Conservation (phyloP, 768 basidiomycete species). For the Boletus huronensis region DNA sequence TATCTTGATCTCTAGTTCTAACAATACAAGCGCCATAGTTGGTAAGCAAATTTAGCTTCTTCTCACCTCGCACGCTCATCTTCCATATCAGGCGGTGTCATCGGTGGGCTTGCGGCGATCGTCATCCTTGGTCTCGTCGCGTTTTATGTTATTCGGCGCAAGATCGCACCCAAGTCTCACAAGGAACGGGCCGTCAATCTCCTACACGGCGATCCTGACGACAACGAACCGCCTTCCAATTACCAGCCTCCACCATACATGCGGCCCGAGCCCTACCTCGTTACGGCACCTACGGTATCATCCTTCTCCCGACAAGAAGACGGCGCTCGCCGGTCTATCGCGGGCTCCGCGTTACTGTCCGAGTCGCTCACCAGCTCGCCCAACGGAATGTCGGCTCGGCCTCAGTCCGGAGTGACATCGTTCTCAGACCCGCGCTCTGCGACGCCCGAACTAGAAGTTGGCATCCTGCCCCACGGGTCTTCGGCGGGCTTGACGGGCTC, state of each 20-base stretch:
- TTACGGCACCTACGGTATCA: constrained; percentile 56
- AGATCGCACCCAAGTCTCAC: constrained; percentile 34
- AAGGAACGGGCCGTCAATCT: constrained; percentile 68
- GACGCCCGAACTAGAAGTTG: constrained; percentile 41
- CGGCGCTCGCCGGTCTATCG: constrained; percentile 20
- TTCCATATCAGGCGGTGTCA: constrained; percentile 42
- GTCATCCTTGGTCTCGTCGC: constrained; percentile 39
- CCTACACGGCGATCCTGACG: constrained; percentile 54
- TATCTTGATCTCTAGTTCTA: constrained; percentile 22
- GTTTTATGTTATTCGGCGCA: constrained; percentile 51
- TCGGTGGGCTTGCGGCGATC: constrained; percentile 54
- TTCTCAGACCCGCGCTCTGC: constrained; percentile 40
- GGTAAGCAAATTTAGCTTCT: constrained; percentile 31
- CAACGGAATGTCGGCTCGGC: constrained; percentile 24
- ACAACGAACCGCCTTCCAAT: constrained; percentile 37
- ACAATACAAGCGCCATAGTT: constrained; percentile 48
- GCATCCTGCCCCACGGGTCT: constrained; percentile 17
- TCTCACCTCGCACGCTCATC: constrained; percentile 4
- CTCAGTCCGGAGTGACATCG: constrained; percentile 27
- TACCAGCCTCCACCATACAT: constrained; percentile 68
- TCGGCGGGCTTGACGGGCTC: constrained; percentile 24
- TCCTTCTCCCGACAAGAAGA: constrained; percentile 35
- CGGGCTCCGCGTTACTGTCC: constrained; percentile 14
- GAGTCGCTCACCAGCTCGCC: constrained; percentile 21
- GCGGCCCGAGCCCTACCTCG: constrained; percentile 71